Base-by-base conservation (phyloP, 164 flowering plant species). In the Brasenia schreberi region DNA sequence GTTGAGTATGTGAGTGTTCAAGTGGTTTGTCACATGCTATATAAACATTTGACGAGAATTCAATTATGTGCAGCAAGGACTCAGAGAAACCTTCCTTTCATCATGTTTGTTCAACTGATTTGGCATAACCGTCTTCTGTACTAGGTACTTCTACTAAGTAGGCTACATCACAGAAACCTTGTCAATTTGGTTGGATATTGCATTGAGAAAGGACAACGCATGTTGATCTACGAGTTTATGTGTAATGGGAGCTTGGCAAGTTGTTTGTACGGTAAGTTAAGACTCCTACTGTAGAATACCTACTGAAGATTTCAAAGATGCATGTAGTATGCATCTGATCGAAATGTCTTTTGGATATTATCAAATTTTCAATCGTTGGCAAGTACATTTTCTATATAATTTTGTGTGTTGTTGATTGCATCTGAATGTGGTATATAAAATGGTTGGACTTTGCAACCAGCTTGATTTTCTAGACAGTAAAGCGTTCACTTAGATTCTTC, bases 161-260 rank as follows among this genome's bases (percentile, higher is more conserved):
- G 99, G 74, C 80, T 91, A 75, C 99, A 91, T 81, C 99, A 95
- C 69, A 78, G 97, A 59, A 91, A 88, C 82, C 96, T 95, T 70
- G 99, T 92, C 76, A 95, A 95, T 82, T 84, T 95, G 77, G 72
- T 95, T 43, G 99, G 99, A 49, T 92, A 90, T 72, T 95, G 96
- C 80, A 85, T 94, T 19, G 99, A 94, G 77, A 91, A 89, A 83
- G 93, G 97, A 43, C 85, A 85, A 45, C 84, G 64, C 76, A 89
- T 94, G 87, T 75, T 94, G 71, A 66, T 91, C 42, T 95, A 92
- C 70, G 90, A 95, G 81, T 92, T 73, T 78, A 90, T 95, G 97
- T 84, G 94, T 68, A 88, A 87, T 67, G 99, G 99, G 62, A 95
- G 97, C 81, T 79, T 95, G 82, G 90, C 76, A 44, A 85, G 78